These are phyloP conservation scores for Fusarium pseudocircinatum DNA, from an alignment of 2,329 filamentous ascomycete genomes.

Conservation along the genomic window DNA sequence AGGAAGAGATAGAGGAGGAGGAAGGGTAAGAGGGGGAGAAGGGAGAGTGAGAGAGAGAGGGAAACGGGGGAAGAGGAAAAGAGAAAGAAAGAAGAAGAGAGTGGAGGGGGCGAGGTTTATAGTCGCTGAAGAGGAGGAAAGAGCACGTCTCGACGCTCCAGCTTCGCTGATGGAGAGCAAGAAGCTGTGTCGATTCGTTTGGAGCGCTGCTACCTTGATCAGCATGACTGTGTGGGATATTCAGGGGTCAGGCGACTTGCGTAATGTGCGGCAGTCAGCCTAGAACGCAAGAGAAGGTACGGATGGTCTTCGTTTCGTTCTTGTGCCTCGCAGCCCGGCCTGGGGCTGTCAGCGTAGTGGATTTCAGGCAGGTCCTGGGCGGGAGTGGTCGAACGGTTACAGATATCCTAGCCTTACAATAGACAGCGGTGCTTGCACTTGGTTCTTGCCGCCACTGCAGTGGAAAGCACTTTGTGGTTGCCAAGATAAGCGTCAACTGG, in stretches of 20 bases:
- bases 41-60: too few species aligned
- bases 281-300: neutral
- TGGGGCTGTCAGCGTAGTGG: neutral
- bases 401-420: too few species aligned
- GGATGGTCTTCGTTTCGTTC: neutral
- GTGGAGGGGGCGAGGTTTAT: too few species aligned
- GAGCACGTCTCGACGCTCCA: too few species aligned
- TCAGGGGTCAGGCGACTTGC: neutral
- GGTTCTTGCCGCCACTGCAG: neutral
- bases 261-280: neutral
- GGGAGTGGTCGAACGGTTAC: neutral
- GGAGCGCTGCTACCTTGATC: neutral
- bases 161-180: neutral
- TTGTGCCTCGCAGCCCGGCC: neutral
- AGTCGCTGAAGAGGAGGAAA: neutral
- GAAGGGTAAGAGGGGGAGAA: too few species aligned
- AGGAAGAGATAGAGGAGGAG: too few species aligned
- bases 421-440: neutral
- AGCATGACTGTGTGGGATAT: neutral
- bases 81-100: too few species aligned
- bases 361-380: neutral
- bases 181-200: neutral
- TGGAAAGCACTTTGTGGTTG: neutral
- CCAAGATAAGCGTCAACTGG: too few species aligned
- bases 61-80: too few species aligned